Base-by-base conservation (phyloP, 352 stramenopile genomes). In the Paralagenidium karlingii region DNA sequence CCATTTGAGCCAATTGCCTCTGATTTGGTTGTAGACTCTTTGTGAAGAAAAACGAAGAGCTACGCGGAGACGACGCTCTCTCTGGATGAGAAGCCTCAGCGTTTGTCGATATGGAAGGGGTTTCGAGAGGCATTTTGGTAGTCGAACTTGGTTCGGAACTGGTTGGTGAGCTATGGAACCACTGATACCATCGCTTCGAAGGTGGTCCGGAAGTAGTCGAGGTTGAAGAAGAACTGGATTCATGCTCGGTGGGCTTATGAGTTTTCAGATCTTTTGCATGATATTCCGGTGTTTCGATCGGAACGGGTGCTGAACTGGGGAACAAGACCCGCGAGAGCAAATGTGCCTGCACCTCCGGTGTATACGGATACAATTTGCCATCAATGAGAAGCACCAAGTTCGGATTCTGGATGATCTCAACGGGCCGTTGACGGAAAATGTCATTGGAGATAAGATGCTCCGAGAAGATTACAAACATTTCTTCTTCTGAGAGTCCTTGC, bases 391-490 rank as follows among this genome's bases (percentile, higher is more conserved):
- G 73, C 25, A 71, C 58, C 40, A 91, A 51, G 20, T 63, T 43
- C 2, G 57, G 65, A 40, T 87, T 58, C 13, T 55, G 30, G 13
- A 91, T 46, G 24, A 83, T 58, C 3, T 46, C 51, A 9, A 47
- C 38, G 0, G 66, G 39, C 13, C 74, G 58, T 3, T 50, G 58
- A 8, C 60, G 58, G 46, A 90, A 90, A 3, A 47, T 44, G 20
- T 87, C 73, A 37, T 64, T 79, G 7, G 66, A 63, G 38, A 90
- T 57, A 34, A 80, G 60, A 44, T 87, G 61, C n/a, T 79, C 49
- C 0, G 52, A 58, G 39, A 90, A 87, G 33, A 86, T 68, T 2
- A 51, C 53, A 25, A 70, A 53, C 3, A 56, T 51, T 22, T 81
- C 55, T 19, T 80, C 60, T 15, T 63, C 39, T 0, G 63, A 63